Evolutionary conservation across 1,284 basidiomycete genomes (phyloP).

Genomic region (Chalciporus sp.): DNA sequence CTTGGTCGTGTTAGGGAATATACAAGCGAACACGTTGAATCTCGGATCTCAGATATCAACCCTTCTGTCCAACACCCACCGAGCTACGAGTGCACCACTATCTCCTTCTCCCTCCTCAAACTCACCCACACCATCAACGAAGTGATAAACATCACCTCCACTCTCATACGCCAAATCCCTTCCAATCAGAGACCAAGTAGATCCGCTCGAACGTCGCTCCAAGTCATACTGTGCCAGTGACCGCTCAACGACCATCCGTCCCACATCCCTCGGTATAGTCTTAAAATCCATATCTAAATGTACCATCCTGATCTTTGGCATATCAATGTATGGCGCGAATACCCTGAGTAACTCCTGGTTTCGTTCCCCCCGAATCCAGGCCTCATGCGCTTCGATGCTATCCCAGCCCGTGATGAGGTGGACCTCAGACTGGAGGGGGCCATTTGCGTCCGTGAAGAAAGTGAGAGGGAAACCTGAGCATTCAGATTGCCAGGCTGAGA

Average conservation of each 20-base stretch:
- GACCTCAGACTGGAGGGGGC: conserved; percentile 23
- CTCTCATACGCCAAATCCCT: conserved; percentile 10
- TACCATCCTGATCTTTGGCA: conserved; percentile 35
- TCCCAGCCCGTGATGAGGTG: conserved; percentile 50
- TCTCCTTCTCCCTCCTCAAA: not conserved
- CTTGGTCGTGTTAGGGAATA: no score
- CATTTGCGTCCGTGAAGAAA: conserved; percentile 36
- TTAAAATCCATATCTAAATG: conserved; percentile 44
- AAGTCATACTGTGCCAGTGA: not conserved
- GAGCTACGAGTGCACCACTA: not conserved
- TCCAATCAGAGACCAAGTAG: conserved; percentile 9
- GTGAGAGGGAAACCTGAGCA: conserved; percentile 43
- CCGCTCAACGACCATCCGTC: conserved; percentile 10
- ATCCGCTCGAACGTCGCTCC: no score
- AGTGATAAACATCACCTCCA: conserved; percentile 14
- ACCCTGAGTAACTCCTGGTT: conserved; percentile 42
- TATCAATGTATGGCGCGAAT: conserved; percentile 35
- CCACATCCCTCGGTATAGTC: conserved; percentile 25
- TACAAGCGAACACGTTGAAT: not conserved
- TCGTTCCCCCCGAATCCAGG: conserved; percentile 44
- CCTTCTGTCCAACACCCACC: conserved; percentile 13
- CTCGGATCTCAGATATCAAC: not conserved
- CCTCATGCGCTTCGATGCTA: conserved; percentile 40
- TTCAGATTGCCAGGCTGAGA: conserved; percentile 38
- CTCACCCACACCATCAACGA: not conserved